Evolutionary conservation across 2,329 filamentous ascomycete species (phyloP).

Genomic region (Paramyrothecium roridum): DNA sequence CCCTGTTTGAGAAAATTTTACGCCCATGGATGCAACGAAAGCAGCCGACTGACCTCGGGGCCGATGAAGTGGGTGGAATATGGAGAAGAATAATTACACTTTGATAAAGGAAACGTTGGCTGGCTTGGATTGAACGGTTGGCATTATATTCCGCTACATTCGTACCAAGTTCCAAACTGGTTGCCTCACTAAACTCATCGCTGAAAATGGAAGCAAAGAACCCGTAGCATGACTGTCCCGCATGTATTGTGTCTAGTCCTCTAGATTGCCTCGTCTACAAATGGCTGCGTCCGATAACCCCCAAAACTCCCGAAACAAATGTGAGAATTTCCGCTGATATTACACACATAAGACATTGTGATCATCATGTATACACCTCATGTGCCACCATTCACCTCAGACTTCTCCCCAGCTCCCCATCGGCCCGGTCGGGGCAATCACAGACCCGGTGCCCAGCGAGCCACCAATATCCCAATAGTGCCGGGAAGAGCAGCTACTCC

Average conservation of each 20-base stretch:
- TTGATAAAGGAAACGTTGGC: no score
- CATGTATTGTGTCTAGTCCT: background rate
- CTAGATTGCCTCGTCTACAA: background rate
- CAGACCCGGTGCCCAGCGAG: slow-evolving; percentile 72
- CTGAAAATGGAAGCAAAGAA: background rate
- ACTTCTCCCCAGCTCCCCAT: slow-evolving; percentile 81
- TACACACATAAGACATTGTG: background rate
- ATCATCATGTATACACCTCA: background rate
- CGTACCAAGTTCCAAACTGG: background rate
- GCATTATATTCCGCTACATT: no score
- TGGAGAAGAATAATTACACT: no score
- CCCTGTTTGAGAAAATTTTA: no score
- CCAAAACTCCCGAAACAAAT: background rate
- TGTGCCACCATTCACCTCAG: slow-evolving; percentile 24
- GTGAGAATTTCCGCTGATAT: background rate
- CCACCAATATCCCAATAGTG: slow-evolving; percentile 93
- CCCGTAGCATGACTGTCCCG: background rate
- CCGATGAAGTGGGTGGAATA: no score
- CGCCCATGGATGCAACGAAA: no score
- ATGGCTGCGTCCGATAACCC: background rate
- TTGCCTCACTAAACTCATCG: background rate
- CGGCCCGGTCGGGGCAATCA: slow-evolving; percentile 62
- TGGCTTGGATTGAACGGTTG: no score
- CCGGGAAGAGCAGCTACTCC: slow-evolving; percentile 68
- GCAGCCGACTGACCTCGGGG: no score